Conservation (phyloP, 768 basidiomycete species). For the Collybiopsis confluens region DNA sequence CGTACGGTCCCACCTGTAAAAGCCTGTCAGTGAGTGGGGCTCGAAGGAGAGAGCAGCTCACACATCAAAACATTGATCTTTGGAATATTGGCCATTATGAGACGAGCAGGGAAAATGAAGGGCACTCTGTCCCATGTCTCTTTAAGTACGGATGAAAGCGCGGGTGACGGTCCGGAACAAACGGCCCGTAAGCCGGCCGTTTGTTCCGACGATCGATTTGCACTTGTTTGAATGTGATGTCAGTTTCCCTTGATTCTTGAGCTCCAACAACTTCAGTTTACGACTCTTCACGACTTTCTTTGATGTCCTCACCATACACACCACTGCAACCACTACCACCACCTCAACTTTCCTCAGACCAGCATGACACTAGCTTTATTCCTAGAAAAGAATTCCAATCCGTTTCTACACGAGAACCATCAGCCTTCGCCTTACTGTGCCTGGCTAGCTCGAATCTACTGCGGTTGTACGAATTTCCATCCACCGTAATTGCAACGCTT, state of each 20-base stretch:
- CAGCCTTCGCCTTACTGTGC: slow-evolving; percentile 67
- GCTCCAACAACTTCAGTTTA: slow-evolving; percentile 5
- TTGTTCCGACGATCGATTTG: too few species aligned
- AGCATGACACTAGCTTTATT: slow-evolving; percentile 43
- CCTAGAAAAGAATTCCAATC: slow-evolving; percentile 73
- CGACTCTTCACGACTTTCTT: slow-evolving; percentile 5
- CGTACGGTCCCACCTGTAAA: slow-evolving; percentile 35
- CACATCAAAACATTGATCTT: slow-evolving; percentile 80
- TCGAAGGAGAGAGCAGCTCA: slow-evolving; percentile 26
- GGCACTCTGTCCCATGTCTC: too few species aligned
- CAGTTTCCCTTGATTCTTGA: too few species aligned
- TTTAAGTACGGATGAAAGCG: too few species aligned
- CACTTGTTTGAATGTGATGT: too few species aligned
- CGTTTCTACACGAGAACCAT: slow-evolving; percentile 45
- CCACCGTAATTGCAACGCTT: slow-evolving; percentile 45
- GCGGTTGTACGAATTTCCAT: slow-evolving; percentile 67
- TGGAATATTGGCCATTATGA: slow-evolving; percentile 17
- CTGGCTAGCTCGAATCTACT: slow-evolving; percentile 60
- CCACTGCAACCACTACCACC: neutral
- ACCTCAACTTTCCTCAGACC: slow-evolving; percentile 25
- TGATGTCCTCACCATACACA: neutral
- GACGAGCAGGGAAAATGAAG: too few species aligned
- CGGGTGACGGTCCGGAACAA: too few species aligned
- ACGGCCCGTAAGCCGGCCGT: too few species aligned
- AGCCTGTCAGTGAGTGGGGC: slow-evolving; percentile 8